These are phyloP conservation scores for Trichodelitschia bisporula DNA, from an alignment of 495 filamentous ascomycete genomes.

Conservation along the genomic window DNA sequence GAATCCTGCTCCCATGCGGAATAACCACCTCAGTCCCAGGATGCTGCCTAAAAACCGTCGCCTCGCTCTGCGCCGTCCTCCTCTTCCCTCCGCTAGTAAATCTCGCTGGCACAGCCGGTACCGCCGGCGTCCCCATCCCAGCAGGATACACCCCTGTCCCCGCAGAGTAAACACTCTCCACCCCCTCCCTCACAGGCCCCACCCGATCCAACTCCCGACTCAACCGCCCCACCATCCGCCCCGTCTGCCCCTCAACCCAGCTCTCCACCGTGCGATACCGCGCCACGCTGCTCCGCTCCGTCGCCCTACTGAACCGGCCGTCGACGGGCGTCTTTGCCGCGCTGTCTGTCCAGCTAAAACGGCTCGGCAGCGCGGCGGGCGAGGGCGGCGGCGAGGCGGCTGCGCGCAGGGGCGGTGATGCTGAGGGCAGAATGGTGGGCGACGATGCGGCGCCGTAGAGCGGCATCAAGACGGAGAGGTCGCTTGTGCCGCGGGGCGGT, in stretches of 20 bases:
- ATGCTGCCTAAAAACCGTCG: conserved; percentile 12
- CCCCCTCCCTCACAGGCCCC: neutral
- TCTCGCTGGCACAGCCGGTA: neutral
- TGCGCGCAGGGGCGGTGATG: too few relatives aligned
- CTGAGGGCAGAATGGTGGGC: too few relatives aligned
- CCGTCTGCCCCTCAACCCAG: conserved; percentile 35
- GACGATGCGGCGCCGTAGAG: too few relatives aligned
- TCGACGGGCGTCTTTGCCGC: neutral
- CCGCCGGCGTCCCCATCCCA: neutral
- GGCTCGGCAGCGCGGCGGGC: too few relatives aligned
- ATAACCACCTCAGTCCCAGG: conserved; percentile 12
- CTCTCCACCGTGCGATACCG: conserved; percentile 30
- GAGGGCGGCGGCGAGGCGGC: too few relatives aligned
- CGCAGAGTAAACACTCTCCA: neutral
- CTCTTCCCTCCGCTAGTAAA: conserved; percentile 1
- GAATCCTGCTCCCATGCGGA: conserved; percentile 7
- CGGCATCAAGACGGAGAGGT: too few relatives aligned
- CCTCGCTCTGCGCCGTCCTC: conserved; percentile 6
- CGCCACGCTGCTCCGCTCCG: conserved; percentile 12
- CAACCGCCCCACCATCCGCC: conserved; percentile 9
- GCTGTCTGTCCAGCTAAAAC: conserved; percentile 12
- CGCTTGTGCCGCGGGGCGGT: too few relatives aligned
- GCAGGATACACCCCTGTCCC: neutral
- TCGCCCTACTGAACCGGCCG: conserved; percentile 8
- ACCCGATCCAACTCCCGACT: conserved; percentile 4